A percentile compares a stretch with the other conserved stretches of the same genome.
Conservation (phyloP, 768 basidiomycete genomes). For the Saitozyma podzolica region DNA sequence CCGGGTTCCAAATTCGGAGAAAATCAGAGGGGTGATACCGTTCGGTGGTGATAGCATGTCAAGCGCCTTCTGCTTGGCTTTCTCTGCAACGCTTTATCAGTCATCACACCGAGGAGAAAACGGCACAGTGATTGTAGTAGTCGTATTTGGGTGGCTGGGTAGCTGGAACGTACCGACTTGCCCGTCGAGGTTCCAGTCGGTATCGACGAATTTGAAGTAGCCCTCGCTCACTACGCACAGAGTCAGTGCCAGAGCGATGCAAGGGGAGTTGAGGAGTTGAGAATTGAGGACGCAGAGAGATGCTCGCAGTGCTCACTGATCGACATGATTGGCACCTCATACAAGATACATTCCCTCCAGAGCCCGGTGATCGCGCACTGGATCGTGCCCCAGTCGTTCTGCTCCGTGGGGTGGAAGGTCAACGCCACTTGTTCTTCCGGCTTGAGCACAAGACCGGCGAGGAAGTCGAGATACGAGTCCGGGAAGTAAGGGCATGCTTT, state of each 20-base stretch:
- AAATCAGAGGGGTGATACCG: slow-evolving; percentile 26
- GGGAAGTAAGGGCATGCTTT: slow-evolving; percentile 73
- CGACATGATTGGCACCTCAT: slow-evolving; percentile 96
- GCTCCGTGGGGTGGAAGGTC: slow-evolving; percentile 63
- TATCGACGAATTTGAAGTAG: slow-evolving; percentile 73
- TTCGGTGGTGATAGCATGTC: slow-evolving; percentile 53
- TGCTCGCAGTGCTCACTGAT: slow-evolving; percentile 53
- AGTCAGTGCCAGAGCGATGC: slow-evolving; percentile 1
- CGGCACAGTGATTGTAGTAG: background rate
- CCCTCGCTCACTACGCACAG: slow-evolving; percentile 68
- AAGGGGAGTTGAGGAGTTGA: too few relatives aligned
- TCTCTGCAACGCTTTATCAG: slow-evolving; percentile 56
- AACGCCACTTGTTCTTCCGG: slow-evolving; percentile 64
- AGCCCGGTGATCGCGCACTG: slow-evolving; percentile 58
- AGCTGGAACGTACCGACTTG: slow-evolving; percentile 6
- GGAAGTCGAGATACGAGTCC: slow-evolving; percentile 71
- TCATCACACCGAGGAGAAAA: background rate
- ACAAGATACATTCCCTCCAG: slow-evolving; percentile 64
- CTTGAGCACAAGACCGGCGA: slow-evolving; percentile 54
- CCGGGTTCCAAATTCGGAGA: slow-evolving; percentile 55
- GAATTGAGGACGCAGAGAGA: background rate
- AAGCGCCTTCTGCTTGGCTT: slow-evolving; percentile 71
- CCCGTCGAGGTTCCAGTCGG: slow-evolving; percentile 78
- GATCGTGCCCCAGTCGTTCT: slow-evolving; percentile 62
- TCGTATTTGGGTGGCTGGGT: background rate